Conservation (phyloP, 371 early-diverging fungal genomes). For the Catenaria anguillulae region DNA sequence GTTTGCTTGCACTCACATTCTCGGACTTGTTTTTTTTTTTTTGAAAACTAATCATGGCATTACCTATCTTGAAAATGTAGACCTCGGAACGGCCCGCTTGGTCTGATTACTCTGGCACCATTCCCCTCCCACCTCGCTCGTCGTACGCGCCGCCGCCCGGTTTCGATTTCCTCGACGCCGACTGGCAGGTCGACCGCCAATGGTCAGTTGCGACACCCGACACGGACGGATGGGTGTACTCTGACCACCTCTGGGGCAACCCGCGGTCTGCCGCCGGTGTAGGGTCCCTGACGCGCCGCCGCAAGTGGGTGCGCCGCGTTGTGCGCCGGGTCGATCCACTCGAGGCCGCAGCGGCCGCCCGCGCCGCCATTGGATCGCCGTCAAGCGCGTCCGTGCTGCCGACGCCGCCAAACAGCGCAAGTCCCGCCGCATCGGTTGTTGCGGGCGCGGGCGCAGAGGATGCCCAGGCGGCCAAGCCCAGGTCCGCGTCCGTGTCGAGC, state of each 20-base stretch:
- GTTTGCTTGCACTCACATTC: no score
- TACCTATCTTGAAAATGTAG: no score
- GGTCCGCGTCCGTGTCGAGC: no score
- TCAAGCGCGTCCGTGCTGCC: neutral
- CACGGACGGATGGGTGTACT: conserved; percentile 27
- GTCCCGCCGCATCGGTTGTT: no score
- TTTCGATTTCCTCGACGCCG: conserved; percentile 1
- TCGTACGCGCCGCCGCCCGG: conserved; percentile 7
- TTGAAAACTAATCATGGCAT: no score
- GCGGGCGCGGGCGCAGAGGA: no score
- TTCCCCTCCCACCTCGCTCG: conserved; percentile 1
- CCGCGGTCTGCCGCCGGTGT: conserved; percentile 12
- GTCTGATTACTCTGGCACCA: conserved; percentile 7
- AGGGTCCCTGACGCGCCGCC: conserved; percentile 22
- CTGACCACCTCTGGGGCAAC: conserved; percentile 17
- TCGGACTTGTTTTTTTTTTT: no score
- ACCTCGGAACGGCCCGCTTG: conserved; percentile 6
- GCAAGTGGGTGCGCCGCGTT: conserved; percentile 23
- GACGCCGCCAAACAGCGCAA: neutral
- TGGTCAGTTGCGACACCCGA: conserved; percentile 6
- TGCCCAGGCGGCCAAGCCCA: no score
- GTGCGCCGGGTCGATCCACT: neutral
- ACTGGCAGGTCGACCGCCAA: neutral
- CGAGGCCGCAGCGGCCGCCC: neutral
- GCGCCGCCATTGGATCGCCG: neutral